These are phyloP conservation scores for Entonaema liquescens DNA, from an alignment of 495 filamentous ascomycete species.

Conservation along the genomic window DNA sequence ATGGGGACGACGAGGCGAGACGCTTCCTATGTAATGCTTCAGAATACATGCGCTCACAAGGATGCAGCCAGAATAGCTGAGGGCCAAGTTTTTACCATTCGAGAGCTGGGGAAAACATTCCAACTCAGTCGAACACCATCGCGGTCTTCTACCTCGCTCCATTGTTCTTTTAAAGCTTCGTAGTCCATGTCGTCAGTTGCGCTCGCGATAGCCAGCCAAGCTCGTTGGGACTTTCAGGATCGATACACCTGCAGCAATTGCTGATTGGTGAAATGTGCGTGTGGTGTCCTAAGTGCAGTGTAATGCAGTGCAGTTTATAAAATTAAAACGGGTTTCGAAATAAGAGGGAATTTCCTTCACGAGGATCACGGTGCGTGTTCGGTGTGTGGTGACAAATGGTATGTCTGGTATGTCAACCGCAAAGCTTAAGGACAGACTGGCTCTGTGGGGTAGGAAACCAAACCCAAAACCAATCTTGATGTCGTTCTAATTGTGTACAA, in stretches of 20 bases:
- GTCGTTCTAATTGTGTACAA: slow-evolving; percentile 19
- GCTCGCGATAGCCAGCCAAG: slow-evolving; percentile 20
- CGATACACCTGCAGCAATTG: slow-evolving; percentile 14
- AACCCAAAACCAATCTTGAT: slow-evolving; percentile 16
- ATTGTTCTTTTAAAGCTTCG: slow-evolving; percentile 87
- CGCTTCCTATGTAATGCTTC: slow-evolving; percentile 74
- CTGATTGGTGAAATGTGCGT: not conserved
- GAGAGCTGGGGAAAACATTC: slow-evolving; percentile 99
- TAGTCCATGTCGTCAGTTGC: slow-evolving; percentile 57
- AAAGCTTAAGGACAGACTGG: slow-evolving; percentile 27
- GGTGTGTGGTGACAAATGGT: not conserved
- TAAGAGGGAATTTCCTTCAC: not conserved
- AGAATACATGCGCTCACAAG: slow-evolving; percentile 25
- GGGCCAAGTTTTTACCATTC: slow-evolving; percentile 77
- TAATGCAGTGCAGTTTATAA: not conserved
- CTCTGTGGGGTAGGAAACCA: slow-evolving; percentile 20
- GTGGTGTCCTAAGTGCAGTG: not conserved
- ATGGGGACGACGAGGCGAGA: slow-evolving; percentile 97
- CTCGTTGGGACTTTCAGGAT: slow-evolving; percentile 13
- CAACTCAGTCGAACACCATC: slow-evolving; percentile 98
- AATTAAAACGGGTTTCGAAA: not conserved
- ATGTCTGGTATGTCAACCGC: slow-evolving; percentile 2
- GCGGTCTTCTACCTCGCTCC: slow-evolving; percentile 95
- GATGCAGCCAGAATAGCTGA: slow-evolving; percentile 39
- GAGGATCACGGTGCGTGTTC: not conserved